These are phyloP conservation scores for Poa annua DNA, from an alignment of 176 grass and related monocot species.

Conservation along the genomic window DNA sequence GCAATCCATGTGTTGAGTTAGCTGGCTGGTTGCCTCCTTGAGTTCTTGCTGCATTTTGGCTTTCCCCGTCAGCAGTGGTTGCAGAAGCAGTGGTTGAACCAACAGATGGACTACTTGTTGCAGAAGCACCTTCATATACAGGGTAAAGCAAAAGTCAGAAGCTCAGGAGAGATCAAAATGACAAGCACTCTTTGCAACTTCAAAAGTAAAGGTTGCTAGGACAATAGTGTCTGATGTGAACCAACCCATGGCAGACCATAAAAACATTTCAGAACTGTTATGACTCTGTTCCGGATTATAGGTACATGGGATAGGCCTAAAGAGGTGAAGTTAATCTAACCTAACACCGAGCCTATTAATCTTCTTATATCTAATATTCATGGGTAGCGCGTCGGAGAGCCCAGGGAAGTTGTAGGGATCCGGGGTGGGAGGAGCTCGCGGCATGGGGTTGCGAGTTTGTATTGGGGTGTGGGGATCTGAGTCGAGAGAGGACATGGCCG, in stretches of 20 bases:
- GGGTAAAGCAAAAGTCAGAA: constrained; percentile 30
- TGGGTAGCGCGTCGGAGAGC: too few species aligned
- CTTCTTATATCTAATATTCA: background rate
- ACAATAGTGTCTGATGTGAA: background rate
- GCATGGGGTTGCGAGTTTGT: too few species aligned
- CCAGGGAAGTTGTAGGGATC: too few species aligned
- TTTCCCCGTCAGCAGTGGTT: constrained; percentile 18
- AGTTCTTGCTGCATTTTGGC: constrained; percentile 49
- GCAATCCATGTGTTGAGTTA: constrained; percentile 60
- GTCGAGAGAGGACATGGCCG: too few species aligned
- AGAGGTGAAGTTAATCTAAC: background rate
- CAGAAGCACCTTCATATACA: constrained; percentile 50
- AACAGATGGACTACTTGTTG: constrained; percentile 50
- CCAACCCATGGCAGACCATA: background rate
- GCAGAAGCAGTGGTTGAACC: constrained; percentile 38
- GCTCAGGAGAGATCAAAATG: background rate
- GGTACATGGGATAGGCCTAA: background rate
- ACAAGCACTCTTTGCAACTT: background rate
- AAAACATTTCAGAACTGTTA: background rate
- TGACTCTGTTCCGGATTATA: background rate
- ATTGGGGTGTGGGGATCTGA: too few species aligned
- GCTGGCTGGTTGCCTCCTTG: constrained; percentile 49
- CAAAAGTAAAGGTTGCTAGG: background rate
- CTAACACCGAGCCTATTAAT: background rate
- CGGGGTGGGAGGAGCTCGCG: too few species aligned